Evolutionary conservation across 2,329 filamentous ascomycete genomes (phyloP), one percentile per base, ranked within the genome.

Genomic region (Aspergillus costaricaensis): DNA sequence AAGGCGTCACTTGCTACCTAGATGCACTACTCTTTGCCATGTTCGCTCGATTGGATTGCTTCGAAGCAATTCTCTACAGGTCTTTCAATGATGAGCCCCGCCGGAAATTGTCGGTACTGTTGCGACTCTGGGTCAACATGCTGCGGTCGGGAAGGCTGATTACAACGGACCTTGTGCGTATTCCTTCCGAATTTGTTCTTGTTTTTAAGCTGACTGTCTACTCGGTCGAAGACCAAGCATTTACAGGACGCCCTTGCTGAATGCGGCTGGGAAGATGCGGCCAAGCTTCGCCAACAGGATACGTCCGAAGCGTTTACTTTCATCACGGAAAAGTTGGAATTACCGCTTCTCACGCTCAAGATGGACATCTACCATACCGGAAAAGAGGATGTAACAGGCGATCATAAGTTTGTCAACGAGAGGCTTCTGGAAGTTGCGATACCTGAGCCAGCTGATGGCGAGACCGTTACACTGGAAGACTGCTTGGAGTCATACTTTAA

Each of bases 401-500:
- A 99, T 70, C 94, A 98, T 80, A 96, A 96, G 73, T 91, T 96
- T 59, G 88, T 97, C 56, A 94, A 96, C 67, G 95, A 99, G 77
- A 85, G 95, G 56, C 79, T 97, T 21, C 82, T 99, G 6, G 95
- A 98, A 70, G 86, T 99, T 43, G 93, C 92, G 0, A 91, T 99
- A 0, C 83, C 88, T 1, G 88, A 91, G 53, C 83, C 87, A 5
- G 71, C 77, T 6, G 86, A 90, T 49, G 88, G 87, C 23, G 87
- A 86, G 60, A 82, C 84, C 2, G 84, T 97, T 62, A 92, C 89
- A 27, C 79, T 99, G 19, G 95, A 98, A 76, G 91, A 96, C 66
- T 98, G 94, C 68, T 79, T 99, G 17, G 93, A 97, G 73, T 88
- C 90, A 56, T 98, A 97, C 71, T 98, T 98, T 82, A 97, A 98